These are phyloP conservation scores for Candida ortonii DNA, from an alignment of 805 yeast species.

Conservation along the genomic window DNA sequence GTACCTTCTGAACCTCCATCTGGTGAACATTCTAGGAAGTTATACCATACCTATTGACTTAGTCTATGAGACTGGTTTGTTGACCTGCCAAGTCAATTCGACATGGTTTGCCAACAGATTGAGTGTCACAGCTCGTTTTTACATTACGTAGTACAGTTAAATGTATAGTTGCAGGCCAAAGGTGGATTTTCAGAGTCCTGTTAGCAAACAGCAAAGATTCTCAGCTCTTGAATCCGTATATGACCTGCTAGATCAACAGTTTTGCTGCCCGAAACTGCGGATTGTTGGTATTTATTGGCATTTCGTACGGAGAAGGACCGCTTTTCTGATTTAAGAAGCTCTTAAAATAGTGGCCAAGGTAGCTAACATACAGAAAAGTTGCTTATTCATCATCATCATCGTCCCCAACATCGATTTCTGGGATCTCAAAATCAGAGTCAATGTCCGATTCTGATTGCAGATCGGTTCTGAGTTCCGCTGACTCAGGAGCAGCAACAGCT, in stretches of 20 bases:
- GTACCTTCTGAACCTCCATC: constrained; percentile 33
- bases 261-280: constrained; percentile 18
- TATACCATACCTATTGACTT: too few species aligned
- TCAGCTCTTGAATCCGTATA: constrained; percentile 24
- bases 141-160: constrained; percentile 5
- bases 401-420: constrained; percentile 34
- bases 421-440: constrained; percentile 37
- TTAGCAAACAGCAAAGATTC: constrained; percentile 5
- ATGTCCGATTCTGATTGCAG: constrained; percentile 22
- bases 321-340: constrained; percentile 8
- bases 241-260: constrained; percentile 21
- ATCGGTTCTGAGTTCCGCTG: constrained; percentile 5
- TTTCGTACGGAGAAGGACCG: too few species aligned
- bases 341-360: background rate
- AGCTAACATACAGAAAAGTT: constrained; percentile 2
- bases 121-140: too few species aligned
- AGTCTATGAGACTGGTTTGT: too few species aligned
- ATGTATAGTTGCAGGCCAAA: constrained; percentile 18
- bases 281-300: constrained; percentile 2
- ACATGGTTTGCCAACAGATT: too few species aligned
- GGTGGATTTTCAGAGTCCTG: constrained; percentile 22
- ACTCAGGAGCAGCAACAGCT: background rate
- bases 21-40: constrained; percentile 7
- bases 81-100: too few species aligned
- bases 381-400: constrained; percentile 22